These are phyloP conservation scores for Penicillium capsulatum DNA, from an alignment of 2,329 filamentous ascomycete species.

Conservation along the genomic window DNA sequence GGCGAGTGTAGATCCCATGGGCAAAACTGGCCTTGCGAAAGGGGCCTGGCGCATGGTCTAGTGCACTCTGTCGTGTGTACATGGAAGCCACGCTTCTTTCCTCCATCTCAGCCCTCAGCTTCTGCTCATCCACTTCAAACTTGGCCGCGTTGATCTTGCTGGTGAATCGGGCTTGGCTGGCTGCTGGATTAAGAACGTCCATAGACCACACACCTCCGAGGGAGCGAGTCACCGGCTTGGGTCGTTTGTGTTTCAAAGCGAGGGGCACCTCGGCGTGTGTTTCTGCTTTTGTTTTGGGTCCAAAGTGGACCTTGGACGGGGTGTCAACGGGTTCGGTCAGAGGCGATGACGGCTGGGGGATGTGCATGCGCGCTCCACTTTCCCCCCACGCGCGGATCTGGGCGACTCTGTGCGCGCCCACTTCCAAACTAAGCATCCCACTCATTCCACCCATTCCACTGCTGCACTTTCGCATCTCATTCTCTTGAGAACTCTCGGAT, in stretches of 20 bases:
- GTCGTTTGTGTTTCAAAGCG: neutral
- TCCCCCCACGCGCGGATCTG: too few species aligned
- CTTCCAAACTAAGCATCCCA: too few species aligned
- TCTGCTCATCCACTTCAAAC: conserved; percentile 1
- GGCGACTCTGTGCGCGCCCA: too few species aligned
- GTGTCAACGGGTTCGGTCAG: neutral
- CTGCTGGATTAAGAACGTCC: neutral
- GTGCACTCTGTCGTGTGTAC: neutral
- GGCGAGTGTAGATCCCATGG: too few species aligned
- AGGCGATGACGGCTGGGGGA: too few species aligned
- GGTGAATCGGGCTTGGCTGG: conserved; percentile 3
- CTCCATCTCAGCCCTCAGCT: neutral
- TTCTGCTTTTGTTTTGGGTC: neutral
- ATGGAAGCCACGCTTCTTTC: neutral
- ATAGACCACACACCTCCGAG: conserved; percentile 8
- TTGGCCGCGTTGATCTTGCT: conserved; percentile 7
- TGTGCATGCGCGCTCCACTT: too few species aligned
- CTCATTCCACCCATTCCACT: too few species aligned
- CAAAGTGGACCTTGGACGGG: neutral
- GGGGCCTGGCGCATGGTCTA: neutral
- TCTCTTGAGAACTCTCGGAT: too few species aligned
- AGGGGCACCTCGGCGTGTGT: neutral
- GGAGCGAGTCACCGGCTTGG: conserved; percentile 1
- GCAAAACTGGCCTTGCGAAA: too few species aligned
- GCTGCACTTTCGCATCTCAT: too few species aligned